These are phyloP conservation scores for Penicillium fuscoglaucum DNA, from an alignment of 2,329 filamentous ascomycete genomes.

Conservation along the genomic window DNA sequence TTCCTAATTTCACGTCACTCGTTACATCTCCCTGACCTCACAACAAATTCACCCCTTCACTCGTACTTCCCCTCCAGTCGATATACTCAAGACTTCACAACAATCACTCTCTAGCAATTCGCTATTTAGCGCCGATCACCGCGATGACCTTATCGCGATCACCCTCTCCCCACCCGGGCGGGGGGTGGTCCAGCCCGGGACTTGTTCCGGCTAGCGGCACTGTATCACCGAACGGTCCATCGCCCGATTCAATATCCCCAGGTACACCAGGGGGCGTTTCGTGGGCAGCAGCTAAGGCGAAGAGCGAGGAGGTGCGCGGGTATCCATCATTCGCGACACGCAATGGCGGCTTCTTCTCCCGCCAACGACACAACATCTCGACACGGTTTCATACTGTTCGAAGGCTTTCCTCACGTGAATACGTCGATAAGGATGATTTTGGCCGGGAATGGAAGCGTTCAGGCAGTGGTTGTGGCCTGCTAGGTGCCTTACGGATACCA, in stretches of 20 bases:
- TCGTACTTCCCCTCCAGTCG: neutral
- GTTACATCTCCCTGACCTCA: slow-evolving; percentile 22
- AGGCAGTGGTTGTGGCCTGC: slow-evolving; percentile 32
- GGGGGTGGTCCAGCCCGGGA: slow-evolving; percentile 85
- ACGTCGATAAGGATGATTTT: slow-evolving; percentile 72
- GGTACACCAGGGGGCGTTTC: slow-evolving; percentile 52
- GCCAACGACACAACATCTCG: slow-evolving; percentile 79
- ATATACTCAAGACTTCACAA: neutral
- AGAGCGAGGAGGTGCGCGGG: slow-evolving; percentile 69
- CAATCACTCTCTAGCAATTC: neutral
- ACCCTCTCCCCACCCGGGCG: slow-evolving; percentile 78
- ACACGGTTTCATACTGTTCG: slow-evolving; percentile 75
- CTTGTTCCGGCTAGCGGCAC: slow-evolving; percentile 71
- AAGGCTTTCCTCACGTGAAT: slow-evolving; percentile 43
- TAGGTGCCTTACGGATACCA: slow-evolving; percentile 47
- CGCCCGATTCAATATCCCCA: slow-evolving; percentile 27
- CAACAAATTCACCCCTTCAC: neutral
- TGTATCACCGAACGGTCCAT: slow-evolving; percentile 58
- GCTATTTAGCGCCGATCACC: slow-evolving; percentile 50
- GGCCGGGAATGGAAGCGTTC: slow-evolving; percentile 53
- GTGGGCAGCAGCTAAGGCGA: slow-evolving; percentile 81
- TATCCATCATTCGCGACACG: slow-evolving; percentile 78
- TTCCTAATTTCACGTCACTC: slow-evolving; percentile 8
- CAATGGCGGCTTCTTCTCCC: slow-evolving; percentile 82
- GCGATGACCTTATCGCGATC: slow-evolving; percentile 85